A percentile compares a stretch with the other conserved stretches of the same genome.
These are phyloP conservation scores for Penicillium aurantiogriseum DNA, from an alignment of 2,329 filamentous ascomycete genomes.

Conservation along the genomic window DNA sequence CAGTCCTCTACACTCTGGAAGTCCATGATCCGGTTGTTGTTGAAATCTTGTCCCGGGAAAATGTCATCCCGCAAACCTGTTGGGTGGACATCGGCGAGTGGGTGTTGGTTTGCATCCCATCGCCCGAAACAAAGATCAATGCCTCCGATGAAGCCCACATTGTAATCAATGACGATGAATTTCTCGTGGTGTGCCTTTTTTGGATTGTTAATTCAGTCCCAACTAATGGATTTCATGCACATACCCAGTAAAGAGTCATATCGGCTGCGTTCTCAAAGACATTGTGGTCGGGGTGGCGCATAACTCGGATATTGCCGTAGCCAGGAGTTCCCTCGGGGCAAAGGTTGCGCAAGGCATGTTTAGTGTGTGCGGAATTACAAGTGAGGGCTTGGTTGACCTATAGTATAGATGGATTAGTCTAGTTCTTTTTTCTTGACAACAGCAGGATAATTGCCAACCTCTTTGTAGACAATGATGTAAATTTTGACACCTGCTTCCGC, in stretches of 20 bases:
- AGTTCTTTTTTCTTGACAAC: background rate
- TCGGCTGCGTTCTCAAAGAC: slow-evolving; percentile 89
- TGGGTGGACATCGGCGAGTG: slow-evolving; percentile 82
- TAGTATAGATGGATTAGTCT: slow-evolving; percentile 10
- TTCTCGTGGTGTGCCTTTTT: slow-evolving; percentile 86
- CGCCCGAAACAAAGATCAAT: slow-evolving; percentile 93
- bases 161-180: slow-evolving; percentile 91
- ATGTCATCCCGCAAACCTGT: slow-evolving; percentile 77
- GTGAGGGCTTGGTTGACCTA: slow-evolving; percentile 71
- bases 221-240: background rate
- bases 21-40: slow-evolving; percentile 95
- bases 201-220: slow-evolving; percentile 8
- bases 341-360: slow-evolving; percentile 74
- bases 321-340: slow-evolving; percentile 80
- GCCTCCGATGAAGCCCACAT: slow-evolving; percentile 87
- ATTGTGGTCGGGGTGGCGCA: slow-evolving; percentile 94
- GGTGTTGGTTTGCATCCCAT: slow-evolving; percentile 86
- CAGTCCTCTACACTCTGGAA: slow-evolving; percentile 89
- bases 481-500: slow-evolving; percentile 95
- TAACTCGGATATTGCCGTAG: slow-evolving; percentile 81
- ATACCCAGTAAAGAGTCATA: slow-evolving; percentile 89
- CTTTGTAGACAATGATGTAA: slow-evolving; percentile 88
- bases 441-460: slow-evolving; percentile 46
- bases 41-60: slow-evolving; percentile 96
- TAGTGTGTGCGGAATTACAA: slow-evolving; percentile 91